Evolutionary conservation across 2,329 filamentous ascomycete species (phyloP), one percentile per base, ranked within the genome.

Genomic region (Chaetomium strumarium): DNA sequence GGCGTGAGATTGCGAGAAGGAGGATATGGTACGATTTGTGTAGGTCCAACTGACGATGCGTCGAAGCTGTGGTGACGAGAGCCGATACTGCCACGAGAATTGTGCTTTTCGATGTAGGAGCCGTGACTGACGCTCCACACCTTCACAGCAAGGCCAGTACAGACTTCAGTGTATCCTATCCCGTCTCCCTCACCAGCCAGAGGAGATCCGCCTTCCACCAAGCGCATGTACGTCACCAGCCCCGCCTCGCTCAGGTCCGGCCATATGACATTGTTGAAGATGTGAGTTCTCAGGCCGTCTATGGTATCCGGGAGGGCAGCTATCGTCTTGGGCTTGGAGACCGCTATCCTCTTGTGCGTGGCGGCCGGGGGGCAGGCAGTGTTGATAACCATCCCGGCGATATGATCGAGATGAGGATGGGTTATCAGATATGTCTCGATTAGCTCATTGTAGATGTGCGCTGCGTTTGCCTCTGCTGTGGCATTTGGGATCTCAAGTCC

Each of bases 231-330:
- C 0, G 90, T 96, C 33, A 99, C 83, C 29, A 99, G 78, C 0
- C 93, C 93, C 4, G 91, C 91, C 64, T 99, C 92, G 0, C 90
- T 95, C 37, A 99, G 73, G 61, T 99, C 99, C 0, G 93, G 93
- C 93, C 93, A 99, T 49, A 97, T 95, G 53, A 96, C 75, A 64
- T 96, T 95, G 70, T 99, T 99, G 75, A 99, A 99, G 55, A 99
- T 89, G 69, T 99, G 91, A 0, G 77, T 83, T 67, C 96, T 97
- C 69, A 99, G 85, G 0, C 92, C 91, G 42, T 89, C 79, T 47
- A 99, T 91, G n/a, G 92, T 95, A 29, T 83, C 85, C 0, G 91
- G 90, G 4, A 97, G 73, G 0, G 88, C 92, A 1, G 92, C 90
- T 13, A 99, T 75, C 20, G 86, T 83, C 70, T 97, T 99, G 0